Evolutionary conservation across 2,329 filamentous ascomycete species (phyloP).

Genomic region (Amesomyces nigricolor): DNA sequence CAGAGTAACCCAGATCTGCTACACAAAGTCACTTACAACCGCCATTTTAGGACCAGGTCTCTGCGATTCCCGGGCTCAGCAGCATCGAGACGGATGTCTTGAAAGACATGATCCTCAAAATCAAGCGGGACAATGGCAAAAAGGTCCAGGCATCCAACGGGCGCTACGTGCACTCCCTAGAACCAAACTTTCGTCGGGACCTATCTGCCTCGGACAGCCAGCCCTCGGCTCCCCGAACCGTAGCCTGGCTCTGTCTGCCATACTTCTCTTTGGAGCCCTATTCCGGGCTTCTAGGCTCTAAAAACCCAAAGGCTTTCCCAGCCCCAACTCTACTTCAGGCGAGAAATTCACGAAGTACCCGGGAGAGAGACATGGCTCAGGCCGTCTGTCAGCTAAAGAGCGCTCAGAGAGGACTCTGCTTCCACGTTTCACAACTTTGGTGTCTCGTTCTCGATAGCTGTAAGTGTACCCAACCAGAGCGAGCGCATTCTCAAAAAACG

Average conservation of each 20-base stretch:
- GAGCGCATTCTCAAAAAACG: no score
- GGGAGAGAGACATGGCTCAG: conserved; percentile 42
- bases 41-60: conserved; percentile 31
- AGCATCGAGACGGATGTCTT: conserved; percentile 15
- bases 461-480: conserved; percentile 20
- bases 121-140: conserved; percentile 36
- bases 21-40: neutral
- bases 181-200: conserved; percentile 37
- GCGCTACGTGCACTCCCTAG: conserved; percentile 37
- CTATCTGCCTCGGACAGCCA: conserved; percentile 26
- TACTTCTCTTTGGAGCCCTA: conserved; percentile 44
- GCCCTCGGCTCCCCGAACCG: conserved; percentile 19
- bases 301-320: conserved; percentile 35
- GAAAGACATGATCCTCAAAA: conserved; percentile 32
- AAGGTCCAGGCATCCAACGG: conserved; percentile 35
- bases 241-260: conserved; percentile 42
- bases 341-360: conserved; percentile 36
- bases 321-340: conserved; percentile 40
- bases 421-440: conserved; percentile 46
- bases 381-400: conserved; percentile 38
- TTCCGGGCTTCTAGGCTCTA: conserved; percentile 33
- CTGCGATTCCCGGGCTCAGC: conserved; percentile 31
- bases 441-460: conserved; percentile 41
- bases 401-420: conserved; percentile 36
- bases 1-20: conserved; percentile 8